These are phyloP conservation scores for Esteya vermicola DNA, from an alignment of 2,329 filamentous ascomycete genomes.

Conservation along the genomic window DNA sequence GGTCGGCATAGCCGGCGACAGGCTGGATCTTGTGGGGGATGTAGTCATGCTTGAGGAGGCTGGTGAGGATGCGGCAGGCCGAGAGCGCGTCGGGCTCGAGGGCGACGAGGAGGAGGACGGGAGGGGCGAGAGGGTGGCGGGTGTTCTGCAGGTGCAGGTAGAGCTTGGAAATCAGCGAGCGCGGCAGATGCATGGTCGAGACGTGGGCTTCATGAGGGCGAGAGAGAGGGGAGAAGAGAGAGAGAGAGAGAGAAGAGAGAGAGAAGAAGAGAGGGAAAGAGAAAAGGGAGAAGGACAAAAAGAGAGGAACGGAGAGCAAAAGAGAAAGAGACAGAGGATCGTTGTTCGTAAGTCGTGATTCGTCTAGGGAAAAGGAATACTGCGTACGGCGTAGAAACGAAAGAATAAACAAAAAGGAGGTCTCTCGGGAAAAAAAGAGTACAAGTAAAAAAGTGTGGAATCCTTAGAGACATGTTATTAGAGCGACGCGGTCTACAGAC, in stretches of 20 bases:
- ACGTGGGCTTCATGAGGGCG: conserved; percentile 8
- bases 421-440: not conserved
- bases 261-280: not conserved
- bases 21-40: conserved; percentile 96
- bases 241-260: too few species aligned
- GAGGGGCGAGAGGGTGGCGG: conserved; percentile 79
- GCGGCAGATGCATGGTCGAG: conserved; percentile 76
- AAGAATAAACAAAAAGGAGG: not conserved
- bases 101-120: conserved; percentile 80
- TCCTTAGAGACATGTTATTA: conserved; percentile 1
- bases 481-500: conserved; percentile 8
- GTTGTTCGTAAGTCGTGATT: too few species aligned
- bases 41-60: conserved; percentile 91
- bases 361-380: too few species aligned
- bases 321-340: not conserved
- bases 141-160: conserved; percentile 80
- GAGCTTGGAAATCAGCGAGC: conserved; percentile 74
- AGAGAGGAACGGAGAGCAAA: not conserved
- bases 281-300: too few species aligned
- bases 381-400: too few species aligned
- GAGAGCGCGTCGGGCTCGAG: conserved; percentile 93
- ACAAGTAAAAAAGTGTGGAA: not conserved
- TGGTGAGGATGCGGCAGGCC: conserved; percentile 84
- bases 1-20: conserved; percentile 80
- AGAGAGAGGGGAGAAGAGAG: conserved; percentile 14